Base-by-base conservation (phyloP, 169 alveolate genomes). In the Theileria equi region DNA sequence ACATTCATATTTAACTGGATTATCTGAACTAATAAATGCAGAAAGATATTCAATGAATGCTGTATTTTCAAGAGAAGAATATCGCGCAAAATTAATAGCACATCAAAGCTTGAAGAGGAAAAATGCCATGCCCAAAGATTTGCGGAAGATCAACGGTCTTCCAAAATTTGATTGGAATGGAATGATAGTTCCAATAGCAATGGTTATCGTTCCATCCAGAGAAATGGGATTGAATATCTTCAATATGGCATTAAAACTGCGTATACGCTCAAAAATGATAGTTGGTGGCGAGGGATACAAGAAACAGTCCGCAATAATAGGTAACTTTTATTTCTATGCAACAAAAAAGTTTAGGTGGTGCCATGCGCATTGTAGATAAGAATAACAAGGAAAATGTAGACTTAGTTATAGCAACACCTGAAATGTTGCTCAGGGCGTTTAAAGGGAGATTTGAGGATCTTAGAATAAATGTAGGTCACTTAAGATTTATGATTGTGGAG, bases 231-330 rank as follows among this genome's bases (percentile, higher is more conserved):
- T 40, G 67, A 16, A 63, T 25, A 47, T 76, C n/a, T 50, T 52
- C 32, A 47, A 64, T 5, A 19, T 34, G 54, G 16, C 71, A 29
- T 57, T 36, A 29, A 34, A 76, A 21, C 29, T 66, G 49, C 35
- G 60, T 3, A 31, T 76, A 2, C 36, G 80, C 19, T 25, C 85
- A 2, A 52, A 66, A 31, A 36, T 76, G 49, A 7, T 76, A 3
- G 80, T 80, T 2, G 85, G 85, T 1, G 85, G 85, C 1, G 17
- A 23, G 47, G 85, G 85, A 13, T 65, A 76, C 54, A 76, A 76
- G 32, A 53, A 44, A 31, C 60, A 48, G 63, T 3, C 71, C 23
- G 8, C 50, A 28, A 45, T 57, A 40, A 25, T 41, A 17, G 16
- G 1, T 60, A 25, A 32, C 1, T 2, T 31, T 53, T 25, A 48